These are phyloP conservation scores for Talaromyces albobiverticillius DNA, from an alignment of 2,329 filamentous ascomycete species.

Conservation along the genomic window DNA sequence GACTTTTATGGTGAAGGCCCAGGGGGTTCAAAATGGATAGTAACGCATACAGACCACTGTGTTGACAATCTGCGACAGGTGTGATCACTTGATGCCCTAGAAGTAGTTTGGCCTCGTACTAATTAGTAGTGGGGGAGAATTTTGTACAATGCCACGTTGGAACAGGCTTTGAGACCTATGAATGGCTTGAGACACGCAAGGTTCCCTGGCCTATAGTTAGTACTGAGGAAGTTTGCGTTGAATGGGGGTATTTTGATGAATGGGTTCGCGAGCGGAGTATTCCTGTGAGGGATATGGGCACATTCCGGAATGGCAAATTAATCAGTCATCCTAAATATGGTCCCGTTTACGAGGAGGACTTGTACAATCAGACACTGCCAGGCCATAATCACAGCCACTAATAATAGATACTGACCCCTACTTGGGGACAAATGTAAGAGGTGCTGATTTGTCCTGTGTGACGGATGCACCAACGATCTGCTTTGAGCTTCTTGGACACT, in stretches of 20 bases:
- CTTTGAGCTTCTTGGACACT: too few relatives aligned
- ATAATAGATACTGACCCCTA: too few relatives aligned
- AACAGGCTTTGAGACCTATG: background rate
- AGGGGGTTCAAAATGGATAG: background rate
- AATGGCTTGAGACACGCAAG: background rate
- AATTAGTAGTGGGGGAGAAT: background rate
- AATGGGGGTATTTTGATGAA: background rate
- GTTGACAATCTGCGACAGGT: background rate
- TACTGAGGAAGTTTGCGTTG: background rate
- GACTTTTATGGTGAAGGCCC: background rate
- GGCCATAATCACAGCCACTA: background rate
- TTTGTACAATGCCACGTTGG: constrained; percentile 1
- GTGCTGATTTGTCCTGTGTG: too few relatives aligned
- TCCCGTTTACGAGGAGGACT: background rate
- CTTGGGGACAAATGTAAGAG: too few relatives aligned
- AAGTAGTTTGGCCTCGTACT: background rate
- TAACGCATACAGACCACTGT: background rate
- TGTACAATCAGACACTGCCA: background rate
- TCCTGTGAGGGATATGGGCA: background rate
- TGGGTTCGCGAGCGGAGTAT: background rate
- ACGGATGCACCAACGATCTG: too few relatives aligned
- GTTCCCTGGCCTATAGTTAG: background rate
- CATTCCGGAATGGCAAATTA: background rate
- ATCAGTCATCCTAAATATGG: background rate
- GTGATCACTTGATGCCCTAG: background rate